Percentiles rank a stretch among this genome's conserved stretches.
Evolutionary conservation across 345 rosid genomes (phyloP).

Genomic region (Syzygium aqueum): DNA sequence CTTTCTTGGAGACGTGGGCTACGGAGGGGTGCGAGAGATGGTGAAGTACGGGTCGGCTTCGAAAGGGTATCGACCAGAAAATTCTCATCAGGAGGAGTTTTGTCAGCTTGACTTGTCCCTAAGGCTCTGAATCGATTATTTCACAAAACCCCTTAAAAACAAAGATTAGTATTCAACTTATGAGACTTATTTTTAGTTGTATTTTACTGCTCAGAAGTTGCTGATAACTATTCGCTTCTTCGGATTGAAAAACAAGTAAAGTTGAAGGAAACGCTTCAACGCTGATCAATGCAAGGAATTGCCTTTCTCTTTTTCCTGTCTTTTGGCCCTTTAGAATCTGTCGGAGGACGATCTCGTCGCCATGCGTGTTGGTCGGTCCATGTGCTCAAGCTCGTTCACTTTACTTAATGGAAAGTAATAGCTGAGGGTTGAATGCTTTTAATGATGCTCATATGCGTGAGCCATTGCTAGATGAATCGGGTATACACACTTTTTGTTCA

Average conservation of each 20-base stretch:
- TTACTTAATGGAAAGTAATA: background rate
- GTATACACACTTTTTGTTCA: background rate
- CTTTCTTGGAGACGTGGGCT: constrained; percentile 14
- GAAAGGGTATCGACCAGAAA: constrained; percentile 25
- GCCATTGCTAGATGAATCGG: background rate
- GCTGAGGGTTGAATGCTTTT: background rate
- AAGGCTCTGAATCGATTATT: constrained; percentile 38
- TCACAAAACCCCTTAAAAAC: background rate
- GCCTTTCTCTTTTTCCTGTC: background rate
- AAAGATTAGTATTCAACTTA: background rate
- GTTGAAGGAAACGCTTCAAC: background rate
- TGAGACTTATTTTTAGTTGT: background rate
- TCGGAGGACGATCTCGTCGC: background rate
- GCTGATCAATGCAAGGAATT: background rate
- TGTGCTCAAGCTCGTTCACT: background rate
- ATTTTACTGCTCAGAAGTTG: background rate
- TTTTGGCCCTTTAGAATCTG: background rate
- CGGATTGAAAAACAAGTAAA: background rate
- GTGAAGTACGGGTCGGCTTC: background rate
- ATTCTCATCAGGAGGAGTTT: constrained; percentile 41
- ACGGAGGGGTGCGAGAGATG: constrained; percentile 7
- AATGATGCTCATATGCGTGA: background rate
- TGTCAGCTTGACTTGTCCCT: constrained; percentile 74
- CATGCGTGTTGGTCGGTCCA: background rate
- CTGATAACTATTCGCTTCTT: background rate